phyloP scores from a whole-genome alignment of 108 stramenopile genomes.

The Skeletonema marinoi region DNA sequence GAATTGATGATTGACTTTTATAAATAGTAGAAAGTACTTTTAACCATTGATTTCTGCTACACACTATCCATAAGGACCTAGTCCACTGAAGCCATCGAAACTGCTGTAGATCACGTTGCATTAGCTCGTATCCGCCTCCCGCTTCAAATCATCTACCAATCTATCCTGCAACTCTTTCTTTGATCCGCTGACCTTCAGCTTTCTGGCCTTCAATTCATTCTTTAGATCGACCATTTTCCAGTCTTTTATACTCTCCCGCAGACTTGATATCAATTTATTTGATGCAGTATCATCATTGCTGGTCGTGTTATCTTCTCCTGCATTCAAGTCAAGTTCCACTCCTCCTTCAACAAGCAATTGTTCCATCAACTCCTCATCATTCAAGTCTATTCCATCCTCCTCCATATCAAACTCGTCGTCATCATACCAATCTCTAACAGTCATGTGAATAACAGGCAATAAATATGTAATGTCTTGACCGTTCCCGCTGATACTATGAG shows the following conservation, averaged over 20 bases:
- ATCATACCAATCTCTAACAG: slow-evolving; percentile 83
- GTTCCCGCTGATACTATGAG: slow-evolving; percentile 60
- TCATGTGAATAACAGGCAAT: slow-evolving; percentile 82
- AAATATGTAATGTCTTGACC: slow-evolving; percentile 65
- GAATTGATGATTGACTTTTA: not conserved
- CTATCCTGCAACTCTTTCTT: slow-evolving; percentile 66
- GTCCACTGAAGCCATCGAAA: not conserved
- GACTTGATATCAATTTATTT: slow-evolving; percentile 41
- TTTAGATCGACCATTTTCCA: slow-evolving; percentile 57
- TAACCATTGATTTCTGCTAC: not conserved
- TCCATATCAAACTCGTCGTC: slow-evolving; percentile 57
- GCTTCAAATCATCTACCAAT: slow-evolving; percentile 61
- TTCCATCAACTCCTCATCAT: slow-evolving; percentile 14
- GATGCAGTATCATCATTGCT: not conserved
- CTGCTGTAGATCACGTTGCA: not conserved
- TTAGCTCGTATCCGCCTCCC: slow-evolving; percentile 37
- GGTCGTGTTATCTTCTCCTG: slow-evolving; percentile 2
- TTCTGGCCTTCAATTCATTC: slow-evolving; percentile 57
- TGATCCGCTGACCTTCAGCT: slow-evolving; percentile 54
- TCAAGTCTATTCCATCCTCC: slow-evolving; percentile 13
- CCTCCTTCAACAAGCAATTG: not conserved
- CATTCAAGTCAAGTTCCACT: slow-evolving; percentile 14
- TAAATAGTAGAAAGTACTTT: not conserved
- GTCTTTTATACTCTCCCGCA: slow-evolving; percentile 56
- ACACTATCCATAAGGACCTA: not conserved